These are phyloP conservation scores for Apocynum venetum DNA, from an alignment of 257 asterid species.

Conservation along the genomic window DNA sequence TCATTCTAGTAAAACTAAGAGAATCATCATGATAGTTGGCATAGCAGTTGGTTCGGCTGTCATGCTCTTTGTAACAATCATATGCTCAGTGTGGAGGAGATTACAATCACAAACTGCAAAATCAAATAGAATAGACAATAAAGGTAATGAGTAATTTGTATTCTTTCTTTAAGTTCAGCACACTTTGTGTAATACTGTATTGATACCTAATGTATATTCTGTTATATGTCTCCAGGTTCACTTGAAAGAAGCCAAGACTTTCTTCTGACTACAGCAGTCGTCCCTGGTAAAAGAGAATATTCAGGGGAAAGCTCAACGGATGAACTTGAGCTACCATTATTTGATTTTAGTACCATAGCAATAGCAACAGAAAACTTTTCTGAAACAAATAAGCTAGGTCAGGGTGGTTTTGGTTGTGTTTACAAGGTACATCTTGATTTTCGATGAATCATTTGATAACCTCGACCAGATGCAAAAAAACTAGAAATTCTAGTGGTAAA, in stretches of 20 bases:
- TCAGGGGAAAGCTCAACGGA: conserved; percentile 47
- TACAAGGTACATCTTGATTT: conserved; percentile 50
- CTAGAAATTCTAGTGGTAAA: background rate
- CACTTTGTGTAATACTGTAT: background rate
- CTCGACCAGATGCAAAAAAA: background rate
- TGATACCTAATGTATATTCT: conserved; percentile 5
- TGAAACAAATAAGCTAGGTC: conserved; percentile 60
- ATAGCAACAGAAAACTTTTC: conserved; percentile 60
- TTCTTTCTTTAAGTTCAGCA: background rate
- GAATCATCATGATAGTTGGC: conserved; percentile 31
- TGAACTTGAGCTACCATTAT: conserved; percentile 68
- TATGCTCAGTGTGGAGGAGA: conserved; percentile 43
- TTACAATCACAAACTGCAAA: conserved; percentile 18
- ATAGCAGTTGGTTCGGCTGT: conserved; percentile 37
- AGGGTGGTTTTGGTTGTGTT: conserved; percentile 87
- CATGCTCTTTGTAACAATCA: conserved; percentile 24
- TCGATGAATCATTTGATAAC: background rate
- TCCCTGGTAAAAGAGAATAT: conserved; percentile 48
- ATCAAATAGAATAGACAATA: conserved; percentile 17
- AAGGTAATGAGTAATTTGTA: conserved; percentile 20
- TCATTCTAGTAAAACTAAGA: conserved; percentile 27
- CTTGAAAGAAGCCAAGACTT: conserved; percentile 66
- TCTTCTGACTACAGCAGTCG: conserved; percentile 39
- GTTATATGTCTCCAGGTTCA: conserved; percentile 32
- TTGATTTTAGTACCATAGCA: conserved; percentile 43